A percentile compares a stretch with the other conserved stretches of the same genome.
phyloP scores from a whole-genome alignment of 2,329 filamentous ascomycete species.

The Peltaster fructicola region DNA sequence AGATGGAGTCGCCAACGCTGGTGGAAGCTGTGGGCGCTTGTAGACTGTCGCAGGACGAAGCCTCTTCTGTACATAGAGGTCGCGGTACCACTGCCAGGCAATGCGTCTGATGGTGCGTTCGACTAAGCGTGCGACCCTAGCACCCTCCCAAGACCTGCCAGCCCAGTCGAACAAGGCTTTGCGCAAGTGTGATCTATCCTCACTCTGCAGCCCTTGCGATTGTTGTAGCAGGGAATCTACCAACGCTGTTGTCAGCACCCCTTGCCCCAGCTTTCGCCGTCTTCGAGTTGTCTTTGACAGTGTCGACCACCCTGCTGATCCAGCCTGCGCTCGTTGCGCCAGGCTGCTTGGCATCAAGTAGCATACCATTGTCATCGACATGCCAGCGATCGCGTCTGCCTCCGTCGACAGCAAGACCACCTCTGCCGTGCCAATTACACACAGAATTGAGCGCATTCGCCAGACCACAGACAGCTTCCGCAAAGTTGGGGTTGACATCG shows the following conservation, averaged over 20 bases:
- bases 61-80: slow-evolving; percentile 49
- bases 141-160: slow-evolving; percentile 71
- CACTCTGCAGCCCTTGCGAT: too few relatives aligned
- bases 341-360: slow-evolving; percentile 51
- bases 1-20: slow-evolving; percentile 56
- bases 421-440: slow-evolving; percentile 81
- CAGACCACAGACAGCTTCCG: slow-evolving; percentile 88
- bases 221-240: slow-evolving; percentile 28
- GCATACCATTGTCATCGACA: slow-evolving; percentile 67
- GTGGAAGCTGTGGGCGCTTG: slow-evolving; percentile 53
- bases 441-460: slow-evolving; percentile 93
- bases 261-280: slow-evolving; percentile 81
- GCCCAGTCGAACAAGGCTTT: slow-evolving; percentile 37
- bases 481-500: slow-evolving; percentile 80
- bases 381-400: slow-evolving; percentile 81
- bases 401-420: slow-evolving; percentile 58
- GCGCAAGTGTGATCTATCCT: slow-evolving; percentile 20
- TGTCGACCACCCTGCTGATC: slow-evolving; percentile 77
- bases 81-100: slow-evolving; percentile 74
- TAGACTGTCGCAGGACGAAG: slow-evolving; percentile 44
- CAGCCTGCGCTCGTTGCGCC: slow-evolving; percentile 53
- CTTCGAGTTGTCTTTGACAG: slow-evolving; percentile 77
- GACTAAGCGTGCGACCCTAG: slow-evolving; percentile 62
- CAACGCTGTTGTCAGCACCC: slow-evolving; percentile 32
- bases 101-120: slow-evolving; percentile 67